These are phyloP conservation scores for Podila horticola DNA, from an alignment of 192 early-diverging fungal species.

Conservation along the genomic window DNA sequence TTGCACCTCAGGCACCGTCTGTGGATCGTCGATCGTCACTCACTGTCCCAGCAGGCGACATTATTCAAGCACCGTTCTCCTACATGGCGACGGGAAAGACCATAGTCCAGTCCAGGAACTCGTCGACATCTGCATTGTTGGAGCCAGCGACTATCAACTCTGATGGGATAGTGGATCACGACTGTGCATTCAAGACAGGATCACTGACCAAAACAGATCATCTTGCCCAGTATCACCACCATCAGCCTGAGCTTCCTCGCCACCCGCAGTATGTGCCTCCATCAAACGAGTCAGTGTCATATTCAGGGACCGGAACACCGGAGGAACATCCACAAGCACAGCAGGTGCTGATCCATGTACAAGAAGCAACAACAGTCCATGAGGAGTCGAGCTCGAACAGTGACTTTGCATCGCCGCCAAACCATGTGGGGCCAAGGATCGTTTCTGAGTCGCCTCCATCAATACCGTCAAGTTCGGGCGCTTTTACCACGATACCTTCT, in stretches of 20 bases:
- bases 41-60: too few species aligned
- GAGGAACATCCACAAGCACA: background rate
- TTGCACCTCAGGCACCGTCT: background rate
- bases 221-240: background rate
- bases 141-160: background rate
- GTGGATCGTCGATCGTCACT: background rate
- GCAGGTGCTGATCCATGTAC: background rate
- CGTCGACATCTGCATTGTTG: background rate
- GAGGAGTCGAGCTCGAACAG: background rate
- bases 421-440: background rate
- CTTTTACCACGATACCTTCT: background rate
- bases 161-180: conserved; percentile 2
- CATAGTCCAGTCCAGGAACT: conserved; percentile 10
- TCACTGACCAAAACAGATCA: background rate
- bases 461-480: background rate
- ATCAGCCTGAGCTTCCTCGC: background rate
- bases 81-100: conserved; percentile 10
- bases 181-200: conserved; percentile 20
- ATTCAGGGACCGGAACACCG: background rate
- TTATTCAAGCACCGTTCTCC: too few species aligned
- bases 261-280: background rate
- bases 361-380: background rate
- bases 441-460: background rate
- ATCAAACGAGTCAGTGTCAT: background rate
- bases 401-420: background rate